Evolutionary conservation across 2,329 filamentous ascomycete species (phyloP).

Genomic region (Neobulgaria alba): DNA sequence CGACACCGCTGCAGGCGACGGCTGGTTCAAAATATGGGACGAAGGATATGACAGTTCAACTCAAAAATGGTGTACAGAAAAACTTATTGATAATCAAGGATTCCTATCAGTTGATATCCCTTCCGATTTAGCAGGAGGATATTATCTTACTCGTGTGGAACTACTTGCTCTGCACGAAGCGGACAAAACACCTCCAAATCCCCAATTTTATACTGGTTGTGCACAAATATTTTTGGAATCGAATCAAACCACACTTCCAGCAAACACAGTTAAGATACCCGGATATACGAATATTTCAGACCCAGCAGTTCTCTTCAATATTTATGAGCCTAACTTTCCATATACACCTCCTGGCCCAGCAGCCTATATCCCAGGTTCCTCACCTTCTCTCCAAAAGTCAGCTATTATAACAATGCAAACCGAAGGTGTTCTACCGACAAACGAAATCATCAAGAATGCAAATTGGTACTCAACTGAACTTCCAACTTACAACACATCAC

Average conservation of each 20-base stretch:
- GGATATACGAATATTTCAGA: slow-evolving; percentile 50
- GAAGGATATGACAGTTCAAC: slow-evolving; percentile 51
- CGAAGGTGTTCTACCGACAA: slow-evolving; percentile 43
- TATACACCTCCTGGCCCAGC: slow-evolving; percentile 52
- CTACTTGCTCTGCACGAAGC: slow-evolving; percentile 60
- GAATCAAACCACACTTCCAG: slow-evolving; percentile 38
- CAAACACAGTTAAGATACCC: slow-evolving; percentile 53
- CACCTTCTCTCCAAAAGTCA: background rate
- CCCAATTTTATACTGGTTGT: slow-evolving; percentile 69
- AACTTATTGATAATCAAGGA: slow-evolving; percentile 55
- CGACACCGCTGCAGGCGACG: slow-evolving; percentile 48
- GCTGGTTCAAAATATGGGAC: slow-evolving; percentile 75
- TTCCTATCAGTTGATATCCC: slow-evolving; percentile 56
- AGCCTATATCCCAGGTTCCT: slow-evolving; percentile 13
- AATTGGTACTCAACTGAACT: slow-evolving; percentile 66
- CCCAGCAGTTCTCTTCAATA: slow-evolving; percentile 52
- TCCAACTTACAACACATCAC: slow-evolving; percentile 43
- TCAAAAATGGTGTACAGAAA: slow-evolving; percentile 61
- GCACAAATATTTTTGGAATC: slow-evolving; percentile 59
- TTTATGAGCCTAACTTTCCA: slow-evolving; percentile 47
- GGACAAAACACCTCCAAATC: slow-evolving; percentile 40
- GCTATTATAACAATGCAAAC: slow-evolving; percentile 25
- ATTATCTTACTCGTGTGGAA: slow-evolving; percentile 49
- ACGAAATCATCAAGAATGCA: slow-evolving; percentile 56
- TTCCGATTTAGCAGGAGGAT: slow-evolving; percentile 47